A percentile compares a stretch with the other conserved stretches of the same genome.
These are phyloP conservation scores for Trametes maxima DNA, from an alignment of 768 basidiomycete species.

Conservation along the genomic window DNA sequence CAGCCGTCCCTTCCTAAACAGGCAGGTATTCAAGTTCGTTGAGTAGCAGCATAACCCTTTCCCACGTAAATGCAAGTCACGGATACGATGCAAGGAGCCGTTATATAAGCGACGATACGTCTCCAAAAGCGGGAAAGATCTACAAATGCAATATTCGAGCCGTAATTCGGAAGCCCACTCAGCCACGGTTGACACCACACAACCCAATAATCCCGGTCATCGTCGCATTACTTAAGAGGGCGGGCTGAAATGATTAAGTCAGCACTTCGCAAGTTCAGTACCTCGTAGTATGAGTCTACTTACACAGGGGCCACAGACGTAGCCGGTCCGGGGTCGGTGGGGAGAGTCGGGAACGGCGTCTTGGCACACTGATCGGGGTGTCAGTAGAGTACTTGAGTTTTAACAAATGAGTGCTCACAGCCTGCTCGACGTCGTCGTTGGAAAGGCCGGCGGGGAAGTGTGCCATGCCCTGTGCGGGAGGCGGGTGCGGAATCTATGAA, in stretches of 20 bases:
- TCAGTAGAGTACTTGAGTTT: not conserved
- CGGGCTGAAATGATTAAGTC: not conserved
- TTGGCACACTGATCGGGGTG: constrained; percentile 2
- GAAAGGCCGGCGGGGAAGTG: constrained; percentile 26
- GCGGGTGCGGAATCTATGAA: constrained; percentile 7
- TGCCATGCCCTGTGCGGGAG: constrained; percentile 7
- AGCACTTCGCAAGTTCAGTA: not conserved
- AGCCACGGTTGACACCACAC: no score
- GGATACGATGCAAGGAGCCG: not conserved
- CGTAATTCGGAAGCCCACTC: no score
- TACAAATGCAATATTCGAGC: no score
- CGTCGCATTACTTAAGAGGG: not conserved
- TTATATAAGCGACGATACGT: not conserved
- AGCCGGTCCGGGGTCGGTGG: constrained; percentile 33
- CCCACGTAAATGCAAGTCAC: not conserved
- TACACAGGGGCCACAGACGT: constrained; percentile 36
- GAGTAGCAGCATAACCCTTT: not conserved
- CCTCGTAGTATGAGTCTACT: constrained; percentile 4
- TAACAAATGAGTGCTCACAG: constrained; percentile 10
- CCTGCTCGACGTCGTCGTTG: constrained; percentile 26
- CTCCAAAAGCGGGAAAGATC: not conserved
- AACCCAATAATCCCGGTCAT: no score
- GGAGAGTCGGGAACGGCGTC: constrained; percentile 24
- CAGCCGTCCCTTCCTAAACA: not conserved
- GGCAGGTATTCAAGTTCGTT: constrained; percentile 5